phyloP scores from a whole-genome alignment of 768 basidiomycete species.

The Naganishia friedmannii region DNA sequence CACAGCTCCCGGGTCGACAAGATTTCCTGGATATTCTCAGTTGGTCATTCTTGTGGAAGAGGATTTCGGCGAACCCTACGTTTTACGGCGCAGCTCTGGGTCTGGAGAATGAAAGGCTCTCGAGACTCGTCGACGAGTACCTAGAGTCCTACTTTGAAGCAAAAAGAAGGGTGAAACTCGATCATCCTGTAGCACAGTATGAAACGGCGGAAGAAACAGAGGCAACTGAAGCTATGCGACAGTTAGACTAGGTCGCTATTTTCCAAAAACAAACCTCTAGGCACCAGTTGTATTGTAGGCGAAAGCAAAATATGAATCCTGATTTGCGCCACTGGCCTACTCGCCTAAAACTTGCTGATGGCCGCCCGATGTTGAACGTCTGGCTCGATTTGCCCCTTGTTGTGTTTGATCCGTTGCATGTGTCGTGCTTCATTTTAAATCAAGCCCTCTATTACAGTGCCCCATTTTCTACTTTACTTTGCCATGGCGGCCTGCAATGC shows the following conservation, averaged over 20 bases:
- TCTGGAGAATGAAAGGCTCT: slow-evolving; percentile 61
- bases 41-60: slow-evolving; percentile 72
- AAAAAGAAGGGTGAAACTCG: neutral
- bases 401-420: slow-evolving; percentile 6
- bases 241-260: neutral
- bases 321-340: neutral
- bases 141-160: slow-evolving; percentile 30
- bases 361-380: neutral
- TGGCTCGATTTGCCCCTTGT: neutral
- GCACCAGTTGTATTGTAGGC: neutral
- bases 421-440: slow-evolving; percentile 9
- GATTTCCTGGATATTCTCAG: slow-evolving; percentile 72
- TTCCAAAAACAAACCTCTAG: neutral
- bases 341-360: neutral
- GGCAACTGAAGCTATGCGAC: neutral
- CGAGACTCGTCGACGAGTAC: slow-evolving; percentile 65
- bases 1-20: slow-evolving; percentile 59
- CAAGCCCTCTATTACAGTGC: slow-evolving; percentile 11
- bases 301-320: neutral
- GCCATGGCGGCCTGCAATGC: slow-evolving; percentile 78
- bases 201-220: neutral
- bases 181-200: neutral
- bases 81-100: slow-evolving; percentile 67
- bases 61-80: slow-evolving; percentile 73
- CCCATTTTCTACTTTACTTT: slow-evolving; percentile 44